phyloP scores from a whole-genome alignment of 139 green algal species.

The Asterochloris sp. region DNA sequence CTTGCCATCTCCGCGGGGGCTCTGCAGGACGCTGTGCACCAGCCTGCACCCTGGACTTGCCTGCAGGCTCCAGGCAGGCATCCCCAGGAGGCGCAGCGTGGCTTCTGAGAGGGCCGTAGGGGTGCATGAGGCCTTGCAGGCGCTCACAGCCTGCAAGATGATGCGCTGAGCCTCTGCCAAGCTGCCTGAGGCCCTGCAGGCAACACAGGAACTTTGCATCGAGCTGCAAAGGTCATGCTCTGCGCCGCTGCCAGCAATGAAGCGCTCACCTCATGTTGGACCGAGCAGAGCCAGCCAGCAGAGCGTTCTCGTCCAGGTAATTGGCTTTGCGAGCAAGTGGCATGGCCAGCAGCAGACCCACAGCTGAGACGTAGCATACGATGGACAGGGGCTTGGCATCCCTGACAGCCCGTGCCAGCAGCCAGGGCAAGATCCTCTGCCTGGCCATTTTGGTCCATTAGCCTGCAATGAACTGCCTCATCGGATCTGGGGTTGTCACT shows the following conservation, averaged over 20 bases:
- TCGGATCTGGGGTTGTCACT: too few species aligned
- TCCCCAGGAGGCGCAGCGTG: not conserved
- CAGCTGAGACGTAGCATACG: slow-evolving; percentile 29
- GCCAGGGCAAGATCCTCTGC: too few species aligned
- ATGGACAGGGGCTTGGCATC: slow-evolving; percentile 10
- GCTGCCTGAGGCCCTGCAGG: not conserved
- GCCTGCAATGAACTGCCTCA: too few species aligned
- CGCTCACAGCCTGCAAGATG: not conserved
- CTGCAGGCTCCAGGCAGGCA: not conserved
- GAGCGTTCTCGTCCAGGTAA: slow-evolving; percentile 66
- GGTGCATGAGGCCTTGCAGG: not conserved
- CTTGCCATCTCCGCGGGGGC: slow-evolving; percentile 52
- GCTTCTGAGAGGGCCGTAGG: not conserved
- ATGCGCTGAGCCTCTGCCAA: not conserved
- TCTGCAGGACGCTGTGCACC: slow-evolving; percentile 39
- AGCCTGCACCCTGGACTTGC: slow-evolving; percentile 29
- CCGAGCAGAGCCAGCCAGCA: slow-evolving; percentile 41
- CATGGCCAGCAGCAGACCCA: slow-evolving; percentile 28
- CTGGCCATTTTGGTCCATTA: too few species aligned
- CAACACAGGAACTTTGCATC: not conserved
- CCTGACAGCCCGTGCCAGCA: not conserved
- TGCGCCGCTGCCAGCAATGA: not conserved
- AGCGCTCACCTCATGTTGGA: slow-evolving; percentile 30
- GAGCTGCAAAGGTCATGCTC: not conserved
- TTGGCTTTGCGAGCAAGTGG: slow-evolving; percentile 43